Conservation (phyloP, 2,329 filamentous ascomycete genomes). For the Dactylella cylindrospora region DNA sequence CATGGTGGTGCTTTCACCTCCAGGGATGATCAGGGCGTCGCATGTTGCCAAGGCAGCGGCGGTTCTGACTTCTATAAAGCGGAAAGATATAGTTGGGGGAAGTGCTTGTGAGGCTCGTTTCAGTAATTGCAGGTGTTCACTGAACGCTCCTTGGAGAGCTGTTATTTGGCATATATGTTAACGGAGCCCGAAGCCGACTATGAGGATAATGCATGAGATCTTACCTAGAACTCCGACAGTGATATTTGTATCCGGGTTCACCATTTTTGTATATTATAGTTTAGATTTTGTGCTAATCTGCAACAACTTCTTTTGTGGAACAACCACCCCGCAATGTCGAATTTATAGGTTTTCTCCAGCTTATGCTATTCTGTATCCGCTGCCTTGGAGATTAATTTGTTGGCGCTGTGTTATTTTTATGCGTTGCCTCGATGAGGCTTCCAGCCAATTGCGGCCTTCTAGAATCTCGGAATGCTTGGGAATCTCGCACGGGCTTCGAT, state of each 20-base stretch:
- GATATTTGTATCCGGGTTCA: conserved; percentile 29
- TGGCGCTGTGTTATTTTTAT: no score
- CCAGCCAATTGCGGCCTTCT: no score
- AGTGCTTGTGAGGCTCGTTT: conserved; percentile 63
- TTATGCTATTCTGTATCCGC: no score
- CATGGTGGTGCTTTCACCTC: conserved; percentile 93
- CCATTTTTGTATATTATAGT: no score
- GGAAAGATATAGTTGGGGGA: conserved; percentile 51
- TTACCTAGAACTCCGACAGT: conserved; percentile 42
- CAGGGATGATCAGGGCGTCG: conserved; percentile 83
- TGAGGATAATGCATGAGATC: not conserved
- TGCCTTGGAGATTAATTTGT: no score
- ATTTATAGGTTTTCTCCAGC: no score
- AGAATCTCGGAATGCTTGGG: no score
- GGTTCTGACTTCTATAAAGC: conserved; percentile 78
- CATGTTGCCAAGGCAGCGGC: conserved; percentile 69
- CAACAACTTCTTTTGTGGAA: no score
- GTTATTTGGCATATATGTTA: not conserved
- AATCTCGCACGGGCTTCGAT: no score
- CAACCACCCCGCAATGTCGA: no score
- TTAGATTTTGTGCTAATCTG: no score
- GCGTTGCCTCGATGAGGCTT: no score
- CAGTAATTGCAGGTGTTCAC: conserved; percentile 79
- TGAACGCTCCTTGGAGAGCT: conserved; percentile 88
- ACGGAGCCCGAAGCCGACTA: not conserved